Evolutionary conservation across 2,329 filamentous ascomycete genomes (phyloP), one percentile per base, ranked within the genome.

Genomic region (Tympanopsis confertula): DNA sequence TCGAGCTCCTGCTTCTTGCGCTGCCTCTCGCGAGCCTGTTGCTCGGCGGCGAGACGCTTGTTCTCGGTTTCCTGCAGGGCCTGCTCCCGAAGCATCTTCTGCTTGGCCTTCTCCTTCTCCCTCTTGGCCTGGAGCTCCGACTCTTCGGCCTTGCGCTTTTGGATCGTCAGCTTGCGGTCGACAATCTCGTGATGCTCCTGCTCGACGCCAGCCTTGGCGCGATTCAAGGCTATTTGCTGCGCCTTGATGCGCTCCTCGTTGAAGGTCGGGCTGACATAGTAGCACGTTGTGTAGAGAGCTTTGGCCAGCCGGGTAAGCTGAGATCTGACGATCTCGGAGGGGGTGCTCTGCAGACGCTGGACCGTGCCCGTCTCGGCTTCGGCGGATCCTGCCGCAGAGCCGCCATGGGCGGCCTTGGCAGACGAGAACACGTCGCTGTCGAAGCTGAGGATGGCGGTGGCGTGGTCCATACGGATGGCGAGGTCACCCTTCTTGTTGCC

Each of bases 401-500:
- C 87, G 45, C 84, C 72, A 61, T 94, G 86, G 43, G 86, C 74
- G 47, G 89, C 86, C 70, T 94, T 96, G 54, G 88, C 80, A 13
- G 91, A 95, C 22, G 91, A 94, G 71, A 98, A 96, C 47, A 98
- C 87, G 58, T 98, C 91, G 39, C 86, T 93, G 59, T 98, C 91
- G 51, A 98, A 98, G 59, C 87, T 95, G 42, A 98, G 76, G 36
- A 95, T 85, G 42, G 89, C 87, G 38, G 88, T 89, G 44, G 87
- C 87, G 57, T 98, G 91, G 56, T 96, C 86, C 63, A 96, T 86
- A 44, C 91, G 87, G 50, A 98, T 93, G 38, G 91, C 84, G 35
- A 98, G 74, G 52, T 98, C 91, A 40, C 91, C 91, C 75, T 98
- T 98, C 78, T 98, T 98, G 74, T 94, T 96, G 46, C 91, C 91